Evolutionary conservation across 1,139 yeast genomes (phyloP).

Genomic region (Scheffersomyces illinoinensis): DNA sequence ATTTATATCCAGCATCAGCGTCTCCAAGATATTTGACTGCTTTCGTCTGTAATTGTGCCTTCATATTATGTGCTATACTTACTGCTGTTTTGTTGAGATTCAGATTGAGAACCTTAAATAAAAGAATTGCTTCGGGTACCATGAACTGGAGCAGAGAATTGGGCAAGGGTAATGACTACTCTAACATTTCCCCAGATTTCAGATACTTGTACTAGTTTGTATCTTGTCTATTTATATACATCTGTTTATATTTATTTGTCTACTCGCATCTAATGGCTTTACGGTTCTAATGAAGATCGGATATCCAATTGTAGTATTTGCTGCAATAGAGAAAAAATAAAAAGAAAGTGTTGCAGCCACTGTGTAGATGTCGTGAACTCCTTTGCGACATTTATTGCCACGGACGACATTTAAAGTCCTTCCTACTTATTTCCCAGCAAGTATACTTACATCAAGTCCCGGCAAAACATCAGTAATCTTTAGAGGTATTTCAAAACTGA

Average conservation of each 20-base stretch:
- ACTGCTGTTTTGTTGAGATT: constrained; percentile 42
- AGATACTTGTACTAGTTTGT: constrained; percentile 23
- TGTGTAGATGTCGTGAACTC: background rate
- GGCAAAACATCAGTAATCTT: background rate
- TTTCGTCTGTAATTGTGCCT: constrained; percentile 50
- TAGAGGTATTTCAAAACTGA: background rate
- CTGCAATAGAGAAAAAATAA: background rate
- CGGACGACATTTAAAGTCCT: background rate
- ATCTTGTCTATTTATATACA: background rate
- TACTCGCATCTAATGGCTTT: background rate
- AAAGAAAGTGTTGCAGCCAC: background rate
- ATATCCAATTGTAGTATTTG: background rate
- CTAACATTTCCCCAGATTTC: constrained; percentile 43
- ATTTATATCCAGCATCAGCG: constrained; percentile 41
- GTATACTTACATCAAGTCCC: background rate
- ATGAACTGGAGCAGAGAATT: constrained; percentile 55
- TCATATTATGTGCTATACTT: constrained; percentile 39
- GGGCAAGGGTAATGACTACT: constrained; percentile 49
- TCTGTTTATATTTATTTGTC: background rate
- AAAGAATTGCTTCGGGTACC: constrained; percentile 43
- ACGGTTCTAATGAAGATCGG: background rate
- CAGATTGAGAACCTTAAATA: constrained; percentile 40
- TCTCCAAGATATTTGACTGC: constrained; percentile 50
- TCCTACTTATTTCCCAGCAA: background rate
- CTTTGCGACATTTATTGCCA: background rate